Percentiles rank a stretch among this genome's conserved stretches.
Evolutionary conservation across 495 filamentous ascomycete species (phyloP).

Genomic region (Viridothelium virens): DNA sequence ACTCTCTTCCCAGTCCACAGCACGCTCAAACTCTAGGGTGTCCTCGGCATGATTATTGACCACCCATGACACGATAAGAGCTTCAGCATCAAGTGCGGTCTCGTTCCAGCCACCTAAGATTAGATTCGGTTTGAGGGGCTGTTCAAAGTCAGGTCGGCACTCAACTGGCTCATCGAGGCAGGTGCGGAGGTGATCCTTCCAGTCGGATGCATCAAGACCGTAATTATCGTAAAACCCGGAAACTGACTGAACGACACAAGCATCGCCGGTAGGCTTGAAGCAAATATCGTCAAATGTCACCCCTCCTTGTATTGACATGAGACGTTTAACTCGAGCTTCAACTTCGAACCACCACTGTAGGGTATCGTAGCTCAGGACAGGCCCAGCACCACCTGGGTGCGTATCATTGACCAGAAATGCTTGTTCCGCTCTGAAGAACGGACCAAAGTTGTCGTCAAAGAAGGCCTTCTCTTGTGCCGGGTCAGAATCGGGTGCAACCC

Average conservation of each 20-base stretch:
- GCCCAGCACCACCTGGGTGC: slow-evolving; percentile 51
- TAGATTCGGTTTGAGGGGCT: slow-evolving; percentile 76
- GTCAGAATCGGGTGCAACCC: slow-evolving; percentile 87
- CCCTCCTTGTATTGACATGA: slow-evolving; percentile 57
- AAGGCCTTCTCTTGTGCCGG: slow-evolving; percentile 90
- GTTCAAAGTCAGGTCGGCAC: slow-evolving; percentile 79
- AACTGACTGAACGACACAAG: slow-evolving; percentile 86
- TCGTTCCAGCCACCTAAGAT: slow-evolving; percentile 74
- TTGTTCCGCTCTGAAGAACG: slow-evolving; percentile 92
- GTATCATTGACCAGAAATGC: slow-evolving; percentile 89
- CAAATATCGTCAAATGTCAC: slow-evolving; percentile 75
- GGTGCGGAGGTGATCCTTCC: slow-evolving; percentile 58
- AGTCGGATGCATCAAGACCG: slow-evolving; percentile 54
- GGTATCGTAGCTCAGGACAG: slow-evolving; percentile 79
- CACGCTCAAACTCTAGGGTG: slow-evolving; percentile 55
- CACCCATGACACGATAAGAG: slow-evolving; percentile 92
- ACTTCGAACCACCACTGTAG: slow-evolving; percentile 92
- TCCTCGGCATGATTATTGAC: slow-evolving; percentile 77
- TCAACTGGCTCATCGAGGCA: slow-evolving; percentile 69
- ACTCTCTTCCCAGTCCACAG: slow-evolving; percentile 82
- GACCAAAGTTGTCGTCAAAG: slow-evolving; percentile 91
- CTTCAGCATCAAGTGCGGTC: slow-evolving; percentile 61
- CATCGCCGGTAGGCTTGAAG: slow-evolving; percentile 83
- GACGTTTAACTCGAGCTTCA: slow-evolving; percentile 60
- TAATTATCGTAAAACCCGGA: slow-evolving; percentile 72